Conservation (phyloP, 371 early-diverging fungal species). For the Mucor circinelloides region DNA sequence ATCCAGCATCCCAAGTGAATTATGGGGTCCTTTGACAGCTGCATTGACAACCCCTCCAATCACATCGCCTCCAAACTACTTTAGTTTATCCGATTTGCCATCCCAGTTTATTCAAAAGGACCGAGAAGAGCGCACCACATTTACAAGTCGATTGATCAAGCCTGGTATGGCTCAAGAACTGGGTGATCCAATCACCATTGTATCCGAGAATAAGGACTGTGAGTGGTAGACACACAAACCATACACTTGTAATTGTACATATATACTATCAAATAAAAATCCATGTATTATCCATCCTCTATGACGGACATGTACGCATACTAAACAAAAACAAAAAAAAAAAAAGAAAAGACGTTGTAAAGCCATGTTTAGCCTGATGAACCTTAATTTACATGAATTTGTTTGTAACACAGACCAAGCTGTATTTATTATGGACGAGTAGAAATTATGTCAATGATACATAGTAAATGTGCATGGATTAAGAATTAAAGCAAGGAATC, state of each 20-base stretch:
- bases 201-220: conserved; percentile 25
- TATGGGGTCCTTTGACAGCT: conserved; percentile 24
- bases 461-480: background rate
- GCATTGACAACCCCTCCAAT: conserved; percentile 18
- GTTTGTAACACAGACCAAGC: background rate
- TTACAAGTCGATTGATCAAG: conserved; percentile 25
- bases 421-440: background rate
- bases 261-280: background rate
- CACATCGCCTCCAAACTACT: conserved; percentile 35
- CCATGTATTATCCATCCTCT: background rate
- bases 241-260: background rate
- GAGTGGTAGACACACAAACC: conserved; percentile 20
- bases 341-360: too few relatives aligned
- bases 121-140: conserved; percentile 12
- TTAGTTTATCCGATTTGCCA: conserved; percentile 24
- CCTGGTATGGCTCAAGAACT: conserved; percentile 26
- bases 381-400: too few relatives aligned
- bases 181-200: conserved; percentile 24
- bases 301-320: background rate
- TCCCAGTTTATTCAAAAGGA: conserved; percentile 23
- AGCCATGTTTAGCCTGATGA: too few relatives aligned
- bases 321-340: too few relatives aligned
- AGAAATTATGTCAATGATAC: background rate
- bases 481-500: background rate
- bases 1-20: conserved; percentile 7